These are phyloP conservation scores for Pseudogymnoascus sp. DNA, from an alignment of 2,329 filamentous ascomycete genomes.

Conservation along the genomic window DNA sequence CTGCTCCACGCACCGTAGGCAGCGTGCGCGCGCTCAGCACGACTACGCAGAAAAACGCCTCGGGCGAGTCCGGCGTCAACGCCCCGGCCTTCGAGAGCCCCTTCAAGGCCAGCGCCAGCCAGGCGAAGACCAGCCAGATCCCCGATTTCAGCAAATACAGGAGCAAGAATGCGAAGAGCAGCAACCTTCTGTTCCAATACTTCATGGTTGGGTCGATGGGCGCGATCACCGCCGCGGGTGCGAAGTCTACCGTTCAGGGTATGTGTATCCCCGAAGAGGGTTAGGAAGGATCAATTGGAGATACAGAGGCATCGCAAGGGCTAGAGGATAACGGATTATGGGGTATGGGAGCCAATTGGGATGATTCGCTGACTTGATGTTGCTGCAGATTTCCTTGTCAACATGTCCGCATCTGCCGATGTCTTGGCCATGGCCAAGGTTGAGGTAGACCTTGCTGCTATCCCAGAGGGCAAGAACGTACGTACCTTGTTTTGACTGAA, in stretches of 20 bases:
- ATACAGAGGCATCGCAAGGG: neutral
- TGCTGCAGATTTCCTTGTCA: conserved; percentile 86
- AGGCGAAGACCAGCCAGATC: conserved; percentile 56
- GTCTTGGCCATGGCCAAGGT: conserved; percentile 99
- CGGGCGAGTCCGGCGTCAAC: conserved; percentile 15
- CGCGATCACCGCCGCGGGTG: conserved; percentile 81
- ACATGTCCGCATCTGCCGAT: conserved; percentile 99
- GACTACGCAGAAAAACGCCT: conserved; percentile 26
- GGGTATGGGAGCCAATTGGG: conserved; percentile 15
- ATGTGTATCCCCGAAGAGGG: conserved; percentile 33
- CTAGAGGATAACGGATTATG: neutral
- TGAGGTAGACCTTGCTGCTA: conserved; percentile 83
- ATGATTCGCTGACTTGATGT: conserved; percentile 16
- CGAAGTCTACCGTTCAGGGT: conserved; percentile 98
- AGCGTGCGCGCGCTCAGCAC: conserved; percentile 49
- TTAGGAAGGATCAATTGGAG: conserved; percentile 6
- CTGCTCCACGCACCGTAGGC: conserved; percentile 33
- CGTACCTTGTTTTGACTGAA: conserved; percentile 30
- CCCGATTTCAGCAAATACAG: conserved; percentile 87
- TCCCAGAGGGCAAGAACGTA: conserved; percentile 99
- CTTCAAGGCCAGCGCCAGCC: conserved; percentile 44
- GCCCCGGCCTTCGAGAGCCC: conserved; percentile 48
- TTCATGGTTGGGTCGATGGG: conserved; percentile 98
- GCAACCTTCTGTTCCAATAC: conserved; percentile 88
- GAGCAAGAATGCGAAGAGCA: conserved; percentile 55